Evolutionary conservation across 2,329 filamentous ascomycete genomes (phyloP).

Genomic region (Neurospora sp.): DNA sequence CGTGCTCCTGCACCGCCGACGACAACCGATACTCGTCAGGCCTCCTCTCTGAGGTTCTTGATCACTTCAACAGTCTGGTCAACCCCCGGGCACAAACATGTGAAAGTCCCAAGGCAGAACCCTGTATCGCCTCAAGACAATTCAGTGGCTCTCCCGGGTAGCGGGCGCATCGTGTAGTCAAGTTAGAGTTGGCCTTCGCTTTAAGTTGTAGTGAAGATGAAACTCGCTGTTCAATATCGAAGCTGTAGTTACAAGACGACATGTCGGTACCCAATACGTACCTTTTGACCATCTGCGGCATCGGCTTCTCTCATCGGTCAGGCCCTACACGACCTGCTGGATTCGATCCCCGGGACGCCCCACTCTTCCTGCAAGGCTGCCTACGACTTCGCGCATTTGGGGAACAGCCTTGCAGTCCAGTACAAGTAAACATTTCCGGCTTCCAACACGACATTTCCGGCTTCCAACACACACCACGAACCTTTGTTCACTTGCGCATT

Average conservation of each 20-base stretch:
- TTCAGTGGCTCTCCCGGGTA: neutral
- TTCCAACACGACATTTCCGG: neutral
- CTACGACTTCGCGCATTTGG: neutral
- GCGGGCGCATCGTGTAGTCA: neutral
- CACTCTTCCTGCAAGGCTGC: neutral
- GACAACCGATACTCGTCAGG: neutral
- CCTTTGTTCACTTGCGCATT: neutral
- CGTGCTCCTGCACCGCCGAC: neutral
- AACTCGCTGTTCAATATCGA: neutral
- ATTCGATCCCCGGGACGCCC: neutral
- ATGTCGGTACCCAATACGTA: neutral
- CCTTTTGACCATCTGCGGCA: neutral
- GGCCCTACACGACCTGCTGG: neutral
- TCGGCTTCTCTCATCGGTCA: neutral
- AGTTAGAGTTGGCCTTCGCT: neutral
- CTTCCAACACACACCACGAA: neutral
- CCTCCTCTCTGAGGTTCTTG: neutral
- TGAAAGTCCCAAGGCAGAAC: neutral
- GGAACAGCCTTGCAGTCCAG: neutral
- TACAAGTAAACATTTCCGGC: neutral
- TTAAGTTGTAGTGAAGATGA: neutral
- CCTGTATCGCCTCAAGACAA: neutral
- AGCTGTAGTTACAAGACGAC: neutral
- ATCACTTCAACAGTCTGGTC: neutral
- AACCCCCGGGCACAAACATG: neutral